Conservation (phyloP, 257 asterid species). For the Nemophila menziesii region DNA sequence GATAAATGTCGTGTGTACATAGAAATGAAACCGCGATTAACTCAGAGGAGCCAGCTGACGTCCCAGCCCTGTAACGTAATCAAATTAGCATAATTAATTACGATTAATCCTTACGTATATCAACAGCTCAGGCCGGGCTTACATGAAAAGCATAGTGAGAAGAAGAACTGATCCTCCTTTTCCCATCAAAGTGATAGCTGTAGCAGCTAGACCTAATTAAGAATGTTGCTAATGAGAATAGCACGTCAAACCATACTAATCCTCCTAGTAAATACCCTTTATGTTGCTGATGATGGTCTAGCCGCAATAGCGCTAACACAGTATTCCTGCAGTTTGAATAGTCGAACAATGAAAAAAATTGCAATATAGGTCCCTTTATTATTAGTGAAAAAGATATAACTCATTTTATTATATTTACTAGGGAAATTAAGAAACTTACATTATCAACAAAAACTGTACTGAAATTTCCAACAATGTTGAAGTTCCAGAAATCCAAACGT, state of each 20-base stretch:
- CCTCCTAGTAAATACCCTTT: slow-evolving; percentile 89
- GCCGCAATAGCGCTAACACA: slow-evolving; percentile 98
- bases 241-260: slow-evolving; percentile 91
- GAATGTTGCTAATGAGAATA: slow-evolving; percentile 82
- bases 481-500: slow-evolving; percentile 74
- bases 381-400: neutral
- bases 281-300: slow-evolving; percentile 89
- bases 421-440: slow-evolving; percentile 36
- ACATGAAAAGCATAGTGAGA: slow-evolving; percentile 91
- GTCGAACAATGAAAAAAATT: neutral
- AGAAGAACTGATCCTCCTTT: slow-evolving; percentile 88
- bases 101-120: neutral
- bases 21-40: slow-evolving; percentile 81
- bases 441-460: slow-evolving; percentile 91
- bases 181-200: slow-evolving; percentile 91
- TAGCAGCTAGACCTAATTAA: slow-evolving; percentile 87
- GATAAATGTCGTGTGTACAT: slow-evolving; percentile 81
- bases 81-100: neutral
- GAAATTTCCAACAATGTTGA: slow-evolving; percentile 85
- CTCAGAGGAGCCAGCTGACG: slow-evolving; percentile 94
- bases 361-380: neutral
- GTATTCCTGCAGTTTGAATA: slow-evolving; percentile 38
- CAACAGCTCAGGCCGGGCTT: slow-evolving; percentile 11
- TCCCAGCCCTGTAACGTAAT: slow-evolving; percentile 66
- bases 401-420: too few relatives aligned